Conservation (phyloP, 805 yeast species). For the Candida nitratophila region DNA sequence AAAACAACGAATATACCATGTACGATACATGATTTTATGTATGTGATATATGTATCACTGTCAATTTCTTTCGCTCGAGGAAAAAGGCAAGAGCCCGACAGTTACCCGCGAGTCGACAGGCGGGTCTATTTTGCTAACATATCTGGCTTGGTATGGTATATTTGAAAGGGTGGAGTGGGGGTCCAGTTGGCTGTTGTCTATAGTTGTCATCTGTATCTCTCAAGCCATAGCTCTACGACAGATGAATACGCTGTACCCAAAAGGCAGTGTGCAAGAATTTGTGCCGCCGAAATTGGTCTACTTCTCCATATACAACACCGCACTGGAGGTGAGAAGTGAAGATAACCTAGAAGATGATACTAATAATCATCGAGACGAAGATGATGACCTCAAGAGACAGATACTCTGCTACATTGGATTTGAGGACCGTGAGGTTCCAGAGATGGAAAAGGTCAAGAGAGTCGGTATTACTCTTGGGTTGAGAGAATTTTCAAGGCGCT, state of each 20-base stretch:
- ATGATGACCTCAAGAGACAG: constrained; percentile 9
- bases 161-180: too few relatives aligned
- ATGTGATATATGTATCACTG: too few relatives aligned
- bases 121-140: neutral
- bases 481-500: constrained; percentile 17
- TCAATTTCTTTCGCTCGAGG: neutral
- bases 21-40: too few relatives aligned
- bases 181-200: too few relatives aligned
- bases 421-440: constrained; percentile 11
- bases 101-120: neutral
- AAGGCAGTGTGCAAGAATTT: neutral
- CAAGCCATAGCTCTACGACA: neutral
- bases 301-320: constrained; percentile 18
- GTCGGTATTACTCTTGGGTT: constrained; percentile 23
- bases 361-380: neutral
- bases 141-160: too few relatives aligned
- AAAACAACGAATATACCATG: too few relatives aligned
- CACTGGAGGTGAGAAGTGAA: neutral
- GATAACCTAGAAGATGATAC: neutral
- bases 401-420: constrained; percentile 18
- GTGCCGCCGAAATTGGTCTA: constrained; percentile 11
- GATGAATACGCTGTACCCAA: neutral
- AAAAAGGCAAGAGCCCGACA: neutral
- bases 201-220: neutral
- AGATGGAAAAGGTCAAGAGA: constrained; percentile 14